Evolutionary conservation across 2,329 filamentous ascomycete species (phyloP), one percentile per base, ranked within the genome.

Genomic region (Aspergillus sp.): DNA sequence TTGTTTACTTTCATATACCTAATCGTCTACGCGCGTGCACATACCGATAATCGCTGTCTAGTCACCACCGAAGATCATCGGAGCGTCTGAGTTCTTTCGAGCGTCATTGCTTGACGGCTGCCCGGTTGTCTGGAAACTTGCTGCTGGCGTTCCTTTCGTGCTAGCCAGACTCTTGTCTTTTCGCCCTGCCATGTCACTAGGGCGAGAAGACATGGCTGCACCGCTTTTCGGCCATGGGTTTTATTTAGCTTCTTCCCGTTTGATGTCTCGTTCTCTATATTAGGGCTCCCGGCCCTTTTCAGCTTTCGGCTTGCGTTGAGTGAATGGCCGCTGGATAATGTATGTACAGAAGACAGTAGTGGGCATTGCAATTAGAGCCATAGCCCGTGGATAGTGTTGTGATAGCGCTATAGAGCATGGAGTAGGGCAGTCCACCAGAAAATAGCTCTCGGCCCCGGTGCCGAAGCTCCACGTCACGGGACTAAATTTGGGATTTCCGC

Each of bases 121-220:
- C 35, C 33, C n/a, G 16, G 29, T 33, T 30, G 17, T 34, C 26
- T 30, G 12, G 26, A 33, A 24, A 33, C 36, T 27, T 35, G 14
- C 36, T 31, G 34, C 26, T 47, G 48, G 52, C 51, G 49, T 57
- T 53, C 40, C 24, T 42, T 47, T 49, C 28, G 44, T 47, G 39
- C 43, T 47, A 47, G 46, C 45, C 45, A 45, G 19, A 41, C 33
- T 43, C 37, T 47, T 38, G 43, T 47, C 35, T 47, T 42, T 51
- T 45, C 40, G 32, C 57, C 55, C 57, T 63, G 58, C 46, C 45
- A 63, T 46, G 59, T 55, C 39, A 51, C 58, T 61, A 62, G 58
- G 58, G 59, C 37, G 42, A 49, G 48, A 52, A 47, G 43, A 48
- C 36, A 35, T 53, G 44, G 42, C 42, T 42, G 36, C 34, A 32